Base-by-base conservation (phyloP, 495 filamentous ascomycete genomes). In the Filosporella fistucella region DNA sequence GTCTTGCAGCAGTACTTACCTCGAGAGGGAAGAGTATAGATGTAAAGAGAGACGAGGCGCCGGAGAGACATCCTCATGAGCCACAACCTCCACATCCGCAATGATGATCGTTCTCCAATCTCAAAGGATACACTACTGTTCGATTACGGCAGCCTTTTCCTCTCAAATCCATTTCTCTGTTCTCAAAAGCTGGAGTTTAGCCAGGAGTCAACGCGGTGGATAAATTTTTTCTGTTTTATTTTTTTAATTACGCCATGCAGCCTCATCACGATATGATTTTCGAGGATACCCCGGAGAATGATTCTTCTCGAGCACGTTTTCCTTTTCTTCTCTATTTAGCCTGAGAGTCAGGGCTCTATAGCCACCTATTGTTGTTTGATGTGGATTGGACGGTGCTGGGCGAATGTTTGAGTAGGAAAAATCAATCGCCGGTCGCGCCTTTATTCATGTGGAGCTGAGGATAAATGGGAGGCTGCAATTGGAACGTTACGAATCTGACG, bases 11-110 rank as follows among this genome's bases (percentile, higher is more conserved):
- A 18, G n/a, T 32, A 12, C 11, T 50, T 26, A 32, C 37, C 18
- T 17, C 16, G 4, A 23, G 56, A 29, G 56, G 56, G 6, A 59
- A 59, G 38, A 59, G 56, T 45, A 45, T 59, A 24, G 56, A 59
- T 38, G 18, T 59, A 18, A 52, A 36, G 38, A 30, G 56, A 28
- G 56, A 59, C 21, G 56, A 59, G 10, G 32, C 20, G 22, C 40
- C 45, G 9, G 25, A 51, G 18, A n/a, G n/a, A n/a, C 24, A 9
- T 38, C 5, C 23, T 20, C 35, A 38, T 9, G 35, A 13, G 23
- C 17, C 20, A 21, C 9, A 3, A 22, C 35, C 18, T 38, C 35
- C 20, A 13, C 35, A 38, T 16, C 35, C 35, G 18, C 35, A 16
- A 10, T 21, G 18, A 38, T 38, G 35, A 38, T 17, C n/a, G n/a